phyloP scores from a whole-genome alignment of 805 yeast species.

The Sugiyamaella boreocaroliniensis region DNA sequence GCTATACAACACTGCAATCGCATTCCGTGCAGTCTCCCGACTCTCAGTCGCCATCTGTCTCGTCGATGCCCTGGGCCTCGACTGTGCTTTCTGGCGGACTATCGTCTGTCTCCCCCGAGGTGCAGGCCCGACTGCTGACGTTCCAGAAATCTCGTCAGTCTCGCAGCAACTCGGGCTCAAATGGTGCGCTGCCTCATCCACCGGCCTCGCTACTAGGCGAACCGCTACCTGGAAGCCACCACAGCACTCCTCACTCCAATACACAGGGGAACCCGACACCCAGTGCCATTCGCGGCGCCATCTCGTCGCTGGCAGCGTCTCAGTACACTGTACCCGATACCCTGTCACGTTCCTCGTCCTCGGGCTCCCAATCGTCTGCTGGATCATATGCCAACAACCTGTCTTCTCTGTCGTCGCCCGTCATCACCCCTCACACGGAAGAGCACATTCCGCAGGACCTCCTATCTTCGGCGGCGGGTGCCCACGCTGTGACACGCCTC shows the following conservation, averaged over 20 bases:
- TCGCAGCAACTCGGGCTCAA: constrained; percentile 33
- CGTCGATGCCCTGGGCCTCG: background rate
- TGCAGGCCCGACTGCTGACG: constrained; percentile 81
- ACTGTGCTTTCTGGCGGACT: background rate
- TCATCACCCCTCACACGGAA: constrained; percentile 10
- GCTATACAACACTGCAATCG: background rate
- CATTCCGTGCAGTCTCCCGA: background rate
- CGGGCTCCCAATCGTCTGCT: constrained; percentile 7
- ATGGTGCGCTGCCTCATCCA: constrained; percentile 11
- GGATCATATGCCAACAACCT: constrained; percentile 1
- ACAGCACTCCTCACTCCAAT: too few relatives aligned
- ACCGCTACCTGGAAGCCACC: background rate
- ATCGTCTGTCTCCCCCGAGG: constrained; percentile 44
- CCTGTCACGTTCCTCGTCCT: constrained; percentile 12
- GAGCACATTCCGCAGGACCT: background rate
- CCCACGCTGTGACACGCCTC: background rate
- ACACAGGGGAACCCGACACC: constrained; percentile 6
- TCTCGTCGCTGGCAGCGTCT: constrained; percentile 22
- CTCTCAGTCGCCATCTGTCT: background rate
- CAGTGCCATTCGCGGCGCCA: constrained; percentile 9
- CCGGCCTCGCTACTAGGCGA: background rate
- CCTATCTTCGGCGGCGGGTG: background rate
- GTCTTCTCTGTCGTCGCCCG: constrained; percentile 9
- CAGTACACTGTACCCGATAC: constrained; percentile 8
- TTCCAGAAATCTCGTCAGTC: constrained; percentile 74